phyloP scores from a whole-genome alignment of 2,329 filamentous ascomycete species.

The Fulvia fulva region DNA sequence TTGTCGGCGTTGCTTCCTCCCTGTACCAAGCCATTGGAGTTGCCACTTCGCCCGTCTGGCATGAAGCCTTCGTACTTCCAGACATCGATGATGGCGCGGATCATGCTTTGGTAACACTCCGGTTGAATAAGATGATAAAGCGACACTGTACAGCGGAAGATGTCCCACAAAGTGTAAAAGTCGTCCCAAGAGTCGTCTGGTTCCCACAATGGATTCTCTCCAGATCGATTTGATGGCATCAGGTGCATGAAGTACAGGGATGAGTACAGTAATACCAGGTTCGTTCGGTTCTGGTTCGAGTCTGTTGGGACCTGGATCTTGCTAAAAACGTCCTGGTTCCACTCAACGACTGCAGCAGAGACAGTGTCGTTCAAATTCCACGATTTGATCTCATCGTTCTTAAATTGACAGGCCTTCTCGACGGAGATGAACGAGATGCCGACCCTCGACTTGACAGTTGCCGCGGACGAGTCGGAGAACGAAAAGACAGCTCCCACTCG shows the following conservation, averaged over 20 bases:
- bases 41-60: conserved; percentile 34
- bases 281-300: conserved; percentile 46
- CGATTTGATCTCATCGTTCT: conserved; percentile 54
- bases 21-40: conserved; percentile 36
- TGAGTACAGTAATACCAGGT: conserved; percentile 61
- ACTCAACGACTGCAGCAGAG: conserved; percentile 47
- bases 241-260: conserved; percentile 67
- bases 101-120: conserved; percentile 58
- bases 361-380: conserved; percentile 29
- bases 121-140: conserved; percentile 65
- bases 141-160: conserved; percentile 62
- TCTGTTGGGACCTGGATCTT: conserved; percentile 59
- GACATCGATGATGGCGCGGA: conserved; percentile 65
- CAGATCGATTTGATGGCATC: conserved; percentile 66
- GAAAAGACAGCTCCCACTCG: conserved; percentile 52
- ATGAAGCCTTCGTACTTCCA: conserved; percentile 45
- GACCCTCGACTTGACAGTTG: conserved; percentile 50
- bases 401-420: conserved; percentile 56
- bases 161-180: conserved; percentile 65
- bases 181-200: conserved; percentile 67
- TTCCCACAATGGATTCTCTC: conserved; percentile 65
- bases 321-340: conserved; percentile 60
- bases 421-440: conserved; percentile 66
- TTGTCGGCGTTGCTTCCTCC: conserved; percentile 36
- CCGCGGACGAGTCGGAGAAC: conserved; percentile 28